phyloP scores from a whole-genome alignment of 23 red algal species.

The Gracilaria gracilis region DNA sequence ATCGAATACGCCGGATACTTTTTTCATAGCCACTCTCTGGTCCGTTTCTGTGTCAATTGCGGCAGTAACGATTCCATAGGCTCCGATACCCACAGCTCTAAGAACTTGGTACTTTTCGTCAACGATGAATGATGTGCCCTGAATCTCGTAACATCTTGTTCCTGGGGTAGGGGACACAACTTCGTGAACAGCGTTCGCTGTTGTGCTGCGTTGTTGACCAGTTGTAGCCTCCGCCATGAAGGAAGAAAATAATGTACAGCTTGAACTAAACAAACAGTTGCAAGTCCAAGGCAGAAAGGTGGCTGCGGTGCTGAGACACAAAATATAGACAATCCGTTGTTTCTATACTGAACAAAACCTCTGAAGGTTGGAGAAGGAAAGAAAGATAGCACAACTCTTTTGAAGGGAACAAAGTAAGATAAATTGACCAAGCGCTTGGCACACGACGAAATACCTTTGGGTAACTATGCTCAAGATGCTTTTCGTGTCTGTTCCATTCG shows the following conservation, averaged over 20 bases:
- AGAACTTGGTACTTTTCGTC: slow-evolving; percentile 68
- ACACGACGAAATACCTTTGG: too few species aligned
- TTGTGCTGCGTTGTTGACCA: background rate
- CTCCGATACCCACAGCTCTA: slow-evolving; percentile 88
- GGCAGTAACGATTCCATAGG: slow-evolving; percentile 90
- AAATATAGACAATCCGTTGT: too few species aligned
- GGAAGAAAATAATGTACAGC: background rate
- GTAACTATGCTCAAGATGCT: too few species aligned
- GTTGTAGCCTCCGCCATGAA: background rate
- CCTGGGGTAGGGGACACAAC: slow-evolving; percentile 27
- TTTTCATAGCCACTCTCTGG: slow-evolving; percentile 86
- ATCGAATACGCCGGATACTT: slow-evolving; percentile 89
- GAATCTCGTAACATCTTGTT: slow-evolving; percentile 45
- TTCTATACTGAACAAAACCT: too few species aligned
- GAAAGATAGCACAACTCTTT: too few species aligned
- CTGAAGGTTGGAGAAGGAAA: too few species aligned
- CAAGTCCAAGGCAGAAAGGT: too few species aligned
- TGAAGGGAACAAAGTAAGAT: too few species aligned
- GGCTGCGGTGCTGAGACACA: too few species aligned
- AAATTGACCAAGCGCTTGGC: too few species aligned
- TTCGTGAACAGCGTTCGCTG: background rate
- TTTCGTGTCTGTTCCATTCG: too few species aligned
- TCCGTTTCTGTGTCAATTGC: slow-evolving; percentile 53
- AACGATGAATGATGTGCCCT: slow-evolving; percentile 66
- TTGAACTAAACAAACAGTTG: too few species aligned